Percentiles rank a stretch among this genome's conserved stretches.
phyloP scores from a whole-genome alignment of 228 moss, liverwort and hornwort species.

The Sphagnum fallax region DNA sequence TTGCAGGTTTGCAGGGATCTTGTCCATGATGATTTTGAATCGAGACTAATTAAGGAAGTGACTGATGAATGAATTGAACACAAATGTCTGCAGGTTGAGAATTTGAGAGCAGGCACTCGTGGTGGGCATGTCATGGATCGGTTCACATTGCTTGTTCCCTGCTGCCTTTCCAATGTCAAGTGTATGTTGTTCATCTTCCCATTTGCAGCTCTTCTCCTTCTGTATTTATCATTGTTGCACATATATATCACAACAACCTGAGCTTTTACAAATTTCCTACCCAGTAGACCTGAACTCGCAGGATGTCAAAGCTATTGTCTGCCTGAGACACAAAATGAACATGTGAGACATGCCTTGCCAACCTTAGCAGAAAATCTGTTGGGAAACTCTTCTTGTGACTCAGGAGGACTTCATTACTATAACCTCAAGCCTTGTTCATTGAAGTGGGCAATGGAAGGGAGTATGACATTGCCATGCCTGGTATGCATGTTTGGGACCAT shows the following conservation, averaged over 20 bases:
- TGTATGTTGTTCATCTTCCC: slow-evolving; percentile 33
- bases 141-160: slow-evolving; percentile 71
- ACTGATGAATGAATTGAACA: no score
- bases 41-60: no score
- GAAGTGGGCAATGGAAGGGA: neutral
- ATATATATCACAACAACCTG: neutral
- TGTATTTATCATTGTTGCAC: neutral
- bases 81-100: slow-evolving; percentile 51
- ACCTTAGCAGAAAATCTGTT: neutral
- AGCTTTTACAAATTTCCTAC: neutral
- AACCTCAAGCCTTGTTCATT: no score
- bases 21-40: no score
- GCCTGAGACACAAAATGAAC: slow-evolving; percentile 1
- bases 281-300: neutral
- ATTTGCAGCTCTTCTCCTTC: neutral
- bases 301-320: neutral
- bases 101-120: slow-evolving; percentile 63
- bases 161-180: slow-evolving; percentile 74
- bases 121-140: slow-evolving; percentile 66
- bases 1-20: no score
- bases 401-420: no score
- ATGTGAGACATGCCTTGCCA: neutral
- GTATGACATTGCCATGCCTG: neutral
- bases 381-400: no score
- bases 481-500: no score